Conservation (phyloP, 139 green algal species). For the Picocystis salinarum region DNA sequence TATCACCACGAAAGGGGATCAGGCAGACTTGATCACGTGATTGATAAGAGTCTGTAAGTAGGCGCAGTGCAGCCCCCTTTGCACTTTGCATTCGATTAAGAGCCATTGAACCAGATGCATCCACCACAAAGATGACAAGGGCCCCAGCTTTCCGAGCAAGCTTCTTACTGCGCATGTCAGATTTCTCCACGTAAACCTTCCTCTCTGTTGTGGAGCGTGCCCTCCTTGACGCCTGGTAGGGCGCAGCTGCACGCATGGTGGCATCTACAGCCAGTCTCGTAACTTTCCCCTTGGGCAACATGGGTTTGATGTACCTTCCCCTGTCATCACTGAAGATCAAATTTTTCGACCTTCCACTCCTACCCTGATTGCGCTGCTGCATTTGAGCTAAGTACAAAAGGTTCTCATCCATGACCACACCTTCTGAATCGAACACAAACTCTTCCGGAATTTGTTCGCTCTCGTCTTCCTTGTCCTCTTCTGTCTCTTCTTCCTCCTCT, state of each 20-base stretch:
- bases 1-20: conserved; percentile 95
- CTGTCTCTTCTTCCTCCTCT: conserved; percentile 16
- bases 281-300: conserved; percentile 81
- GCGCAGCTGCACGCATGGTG: conserved; percentile 80
- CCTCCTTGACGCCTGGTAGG: conserved; percentile 65
- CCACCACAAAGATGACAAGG: conserved; percentile 66
- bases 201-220: conserved; percentile 13
- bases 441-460: conserved; percentile 83
- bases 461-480: conserved; percentile 25
- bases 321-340: conserved; percentile 73
- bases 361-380: conserved; percentile 73
- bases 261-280: conserved; percentile 93
- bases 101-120: conserved; percentile 82
- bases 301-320: conserved; percentile 93
- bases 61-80: conserved; percentile 86
- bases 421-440: conserved; percentile 96
- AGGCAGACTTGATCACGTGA: conserved; percentile 84
- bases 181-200: conserved; percentile 89
- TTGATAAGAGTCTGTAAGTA: conserved; percentile 85
- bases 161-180: conserved; percentile 89
- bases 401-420: conserved; percentile 72
- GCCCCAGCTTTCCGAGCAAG: conserved; percentile 88
- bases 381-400: conserved; percentile 82
- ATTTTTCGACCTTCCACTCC: conserved; percentile 76
- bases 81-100: conserved; percentile 95